Conservation (phyloP, 148 eudicot genomes). For the Camellia sinensis region DNA sequence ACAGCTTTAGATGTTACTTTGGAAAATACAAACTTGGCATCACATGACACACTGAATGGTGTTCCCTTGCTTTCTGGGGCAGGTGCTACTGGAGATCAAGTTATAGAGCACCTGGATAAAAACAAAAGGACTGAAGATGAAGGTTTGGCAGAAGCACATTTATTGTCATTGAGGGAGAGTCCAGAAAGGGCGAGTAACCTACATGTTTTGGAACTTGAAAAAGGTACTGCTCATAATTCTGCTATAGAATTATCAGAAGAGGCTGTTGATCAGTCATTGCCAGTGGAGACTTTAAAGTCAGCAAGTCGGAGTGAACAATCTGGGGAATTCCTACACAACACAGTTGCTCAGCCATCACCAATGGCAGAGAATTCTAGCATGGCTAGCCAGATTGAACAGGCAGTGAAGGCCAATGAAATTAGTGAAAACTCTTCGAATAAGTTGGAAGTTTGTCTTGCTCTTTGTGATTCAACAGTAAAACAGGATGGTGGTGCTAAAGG, state of each 20-base stretch:
- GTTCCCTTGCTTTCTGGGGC: constrained; percentile 15
- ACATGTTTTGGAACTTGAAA: constrained; percentile 27
- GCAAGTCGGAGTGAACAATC: constrained; percentile 19
- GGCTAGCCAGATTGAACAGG: constrained; percentile 19
- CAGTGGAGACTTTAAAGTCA: constrained; percentile 29
- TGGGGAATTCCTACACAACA: constrained; percentile 14
- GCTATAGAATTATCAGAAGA: constrained; percentile 5
- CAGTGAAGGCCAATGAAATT: constrained; percentile 17
- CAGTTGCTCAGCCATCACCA: constrained; percentile 23
- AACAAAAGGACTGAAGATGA: constrained; percentile 21
- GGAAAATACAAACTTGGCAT: constrained; percentile 1
- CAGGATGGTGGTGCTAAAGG: constrained; percentile 20
- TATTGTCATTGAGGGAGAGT: constrained; percentile 17
- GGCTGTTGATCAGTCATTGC: constrained; percentile 26
- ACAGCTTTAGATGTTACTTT: constrained; percentile 10
- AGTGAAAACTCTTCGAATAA: constrained; percentile 17
- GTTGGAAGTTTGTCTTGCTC: constrained; percentile 16
- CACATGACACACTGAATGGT: constrained; percentile 19
- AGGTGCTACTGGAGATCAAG: constrained; percentile 13
- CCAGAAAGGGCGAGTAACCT: constrained; percentile 12
- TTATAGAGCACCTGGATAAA: constrained; percentile 14
- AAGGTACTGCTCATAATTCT: constrained; percentile 17
- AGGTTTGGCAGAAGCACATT: constrained; percentile 18
- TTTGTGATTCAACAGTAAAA: constrained; percentile 19
- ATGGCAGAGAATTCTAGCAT: constrained; percentile 29